Percentiles rank a stretch among this genome's conserved stretches.
Conservation (phyloP, 2,329 filamentous ascomycete genomes). For the Pezicula carpinea region DNA sequence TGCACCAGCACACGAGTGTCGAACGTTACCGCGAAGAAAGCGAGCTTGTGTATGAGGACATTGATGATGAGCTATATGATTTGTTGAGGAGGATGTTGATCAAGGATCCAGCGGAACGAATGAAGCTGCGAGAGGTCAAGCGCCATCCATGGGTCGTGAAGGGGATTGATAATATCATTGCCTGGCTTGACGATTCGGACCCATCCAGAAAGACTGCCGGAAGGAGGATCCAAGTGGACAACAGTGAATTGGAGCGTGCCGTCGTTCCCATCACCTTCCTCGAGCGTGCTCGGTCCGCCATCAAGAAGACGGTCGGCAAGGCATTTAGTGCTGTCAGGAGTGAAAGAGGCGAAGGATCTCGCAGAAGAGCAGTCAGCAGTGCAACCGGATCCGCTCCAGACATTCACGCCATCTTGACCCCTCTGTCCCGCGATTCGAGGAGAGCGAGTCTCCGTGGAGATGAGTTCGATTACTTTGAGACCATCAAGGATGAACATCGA, state of each 20-base stretch:
- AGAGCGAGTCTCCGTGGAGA: constrained; percentile 55
- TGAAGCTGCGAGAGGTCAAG: constrained; percentile 88
- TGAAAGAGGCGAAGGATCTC: constrained; percentile 52
- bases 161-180: constrained; percentile 67
- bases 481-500: constrained; percentile 32
- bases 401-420: constrained; percentile 42
- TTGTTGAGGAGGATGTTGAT: constrained; percentile 73
- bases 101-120: constrained; percentile 86
- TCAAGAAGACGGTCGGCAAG: constrained; percentile 63
- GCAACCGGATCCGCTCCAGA: constrained; percentile 61
- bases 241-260: constrained; percentile 81
- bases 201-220: constrained; percentile 73
- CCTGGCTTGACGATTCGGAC: constrained; percentile 94
- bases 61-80: constrained; percentile 76
- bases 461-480: constrained; percentile 45
- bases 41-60: constrained; percentile 77
- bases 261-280: constrained; percentile 87
- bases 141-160: constrained; percentile 86
- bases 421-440: constrained; percentile 34
- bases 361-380: constrained; percentile 56
- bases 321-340: constrained; percentile 41
- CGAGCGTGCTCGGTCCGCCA: constrained; percentile 75
- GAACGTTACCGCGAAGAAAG: constrained; percentile 71
- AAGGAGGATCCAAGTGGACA: constrained; percentile 86
- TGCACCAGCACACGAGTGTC: constrained; percentile 45